phyloP scores from a whole-genome alignment of 306 rosid genomes.

The Oxytropis ochrocephala region DNA sequence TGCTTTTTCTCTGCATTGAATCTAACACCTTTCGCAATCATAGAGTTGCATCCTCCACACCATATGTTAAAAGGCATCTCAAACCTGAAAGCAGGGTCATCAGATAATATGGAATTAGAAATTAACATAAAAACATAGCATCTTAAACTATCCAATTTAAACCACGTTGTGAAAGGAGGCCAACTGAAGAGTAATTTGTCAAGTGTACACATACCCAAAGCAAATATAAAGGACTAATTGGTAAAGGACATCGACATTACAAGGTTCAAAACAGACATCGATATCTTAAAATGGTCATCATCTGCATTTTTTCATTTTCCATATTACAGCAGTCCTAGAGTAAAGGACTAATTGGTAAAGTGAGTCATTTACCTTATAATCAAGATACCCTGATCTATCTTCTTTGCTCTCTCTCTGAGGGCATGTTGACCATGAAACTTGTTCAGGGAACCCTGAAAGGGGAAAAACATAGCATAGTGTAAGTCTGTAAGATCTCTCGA shows the following conservation, averaged over 20 bases:
- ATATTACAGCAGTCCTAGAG: background rate
- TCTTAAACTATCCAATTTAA: background rate
- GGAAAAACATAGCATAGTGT: background rate
- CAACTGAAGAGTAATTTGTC: background rate
- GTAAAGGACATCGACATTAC: too few species aligned
- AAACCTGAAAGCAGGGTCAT: conserved; percentile 43
- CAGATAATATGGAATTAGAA: background rate
- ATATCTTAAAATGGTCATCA: background rate
- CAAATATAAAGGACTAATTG: background rate
- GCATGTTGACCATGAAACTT: conserved; percentile 92
- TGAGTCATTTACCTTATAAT: conserved; percentile 60
- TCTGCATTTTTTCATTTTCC: background rate
- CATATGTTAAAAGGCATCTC: conserved; percentile 95
- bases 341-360: background rate
- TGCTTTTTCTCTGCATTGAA: conserved; percentile 96
- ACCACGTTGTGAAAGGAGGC: background rate
- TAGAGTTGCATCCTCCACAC: conserved; percentile 98
- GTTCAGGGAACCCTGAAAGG: conserved; percentile 76
- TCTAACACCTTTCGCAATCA: conserved; percentile 97
- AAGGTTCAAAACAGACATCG: conserved; percentile 3
- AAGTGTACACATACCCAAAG: background rate
- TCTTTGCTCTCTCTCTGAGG: conserved; percentile 86
- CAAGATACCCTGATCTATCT: conserved; percentile 83
- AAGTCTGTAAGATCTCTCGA: conserved; percentile 14
- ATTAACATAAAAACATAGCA: background rate